Base-by-base conservation (phyloP, 2,329 filamentous ascomycete genomes). In the Epichloe festucae region DNA sequence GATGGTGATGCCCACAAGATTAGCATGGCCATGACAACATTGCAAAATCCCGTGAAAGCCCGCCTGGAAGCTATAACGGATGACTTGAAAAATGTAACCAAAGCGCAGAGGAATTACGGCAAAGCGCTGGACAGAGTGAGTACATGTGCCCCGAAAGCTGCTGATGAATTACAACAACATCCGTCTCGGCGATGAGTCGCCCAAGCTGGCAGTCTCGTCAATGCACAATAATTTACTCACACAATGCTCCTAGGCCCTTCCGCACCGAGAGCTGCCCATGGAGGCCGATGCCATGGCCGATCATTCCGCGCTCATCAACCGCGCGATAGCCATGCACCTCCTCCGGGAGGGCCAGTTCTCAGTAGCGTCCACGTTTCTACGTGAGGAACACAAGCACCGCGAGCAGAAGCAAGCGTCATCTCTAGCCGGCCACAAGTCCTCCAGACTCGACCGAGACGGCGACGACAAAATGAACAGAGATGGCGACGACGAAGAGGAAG, bases 291-390 rank as follows among this genome's bases (percentile, higher is more conserved):
- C 83, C 36, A 81, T 96, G 66, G 82, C 81, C 1, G 78, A 83
- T 19, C 82, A 94, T 57, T 78, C 85, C 4, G 74, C 77, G 15
- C 75, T 96, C 12, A 88, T 97, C 63, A 94, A 96, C 69, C 82
- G 90, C 52, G 91, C 93, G 6, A 94, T 98, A 59, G 87, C 87
- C 10, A 96, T 97, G 89, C 93, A 98, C 64, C 78, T 98, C 21
- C 77, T 98, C 40, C 87, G 93, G 41, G 91, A 97, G 70, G 93
- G 93, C 47, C 87, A 95, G 63, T 98, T 98, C 67, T 77, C 76
- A 21, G 90, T 95, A 2, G 91, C 91, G 12, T 82, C 84, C 15
- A 89, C 84, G 1, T 96, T 98, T 60, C 79, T 95, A 47, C 72
- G 77, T 14, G 93, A 97, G 72, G 79, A 73, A 15, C 68, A 72